Conservation (phyloP, 805 yeast genomes). For the Nakazawaea pomicola region DNA sequence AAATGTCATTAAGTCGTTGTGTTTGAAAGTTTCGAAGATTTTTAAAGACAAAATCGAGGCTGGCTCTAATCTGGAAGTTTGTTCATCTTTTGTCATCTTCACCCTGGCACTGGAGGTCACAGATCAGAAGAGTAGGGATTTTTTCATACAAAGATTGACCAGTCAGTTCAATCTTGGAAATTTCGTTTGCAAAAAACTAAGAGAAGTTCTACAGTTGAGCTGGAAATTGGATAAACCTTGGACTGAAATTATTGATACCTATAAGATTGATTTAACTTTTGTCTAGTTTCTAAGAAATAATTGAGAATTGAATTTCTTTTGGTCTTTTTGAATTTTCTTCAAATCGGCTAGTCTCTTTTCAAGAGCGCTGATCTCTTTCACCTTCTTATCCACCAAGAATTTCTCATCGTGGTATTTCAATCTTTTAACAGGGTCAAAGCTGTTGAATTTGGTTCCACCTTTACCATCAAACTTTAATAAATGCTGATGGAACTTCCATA, state of each 20-base stretch:
- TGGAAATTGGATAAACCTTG: conserved; percentile 53
- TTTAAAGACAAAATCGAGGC: conserved; percentile 36
- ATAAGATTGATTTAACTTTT: conserved; percentile 40
- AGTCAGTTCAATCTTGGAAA: conserved; percentile 38
- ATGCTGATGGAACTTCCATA: conserved; percentile 87
- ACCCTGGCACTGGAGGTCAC: conserved; percentile 56
- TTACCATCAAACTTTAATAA: conserved; percentile 84
- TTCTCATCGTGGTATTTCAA: conserved; percentile 75
- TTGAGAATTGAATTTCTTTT: conserved; percentile 10
- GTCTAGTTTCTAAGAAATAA: conserved; percentile 23
- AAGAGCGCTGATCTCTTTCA: conserved; percentile 67
- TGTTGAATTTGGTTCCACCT: conserved; percentile 40
- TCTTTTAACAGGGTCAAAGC: conserved; percentile 67
- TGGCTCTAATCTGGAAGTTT: conserved; percentile 47
- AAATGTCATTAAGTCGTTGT: conserved; percentile 41
- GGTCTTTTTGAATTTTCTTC: conserved; percentile 23
- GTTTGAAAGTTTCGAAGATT: conserved; percentile 32
- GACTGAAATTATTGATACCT: conserved; percentile 38
- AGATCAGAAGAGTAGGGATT: conserved; percentile 29
- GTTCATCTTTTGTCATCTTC: conserved; percentile 50
- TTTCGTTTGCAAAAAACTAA: conserved; percentile 38
- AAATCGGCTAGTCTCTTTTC: conserved; percentile 63
- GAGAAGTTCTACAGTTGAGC: conserved; percentile 43
- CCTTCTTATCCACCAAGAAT: conserved; percentile 57
- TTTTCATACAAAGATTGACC: conserved; percentile 34